These are phyloP conservation scores for Uronychia setigera DNA, from an alignment of 73 alveolate species.

Conservation along the genomic window DNA sequence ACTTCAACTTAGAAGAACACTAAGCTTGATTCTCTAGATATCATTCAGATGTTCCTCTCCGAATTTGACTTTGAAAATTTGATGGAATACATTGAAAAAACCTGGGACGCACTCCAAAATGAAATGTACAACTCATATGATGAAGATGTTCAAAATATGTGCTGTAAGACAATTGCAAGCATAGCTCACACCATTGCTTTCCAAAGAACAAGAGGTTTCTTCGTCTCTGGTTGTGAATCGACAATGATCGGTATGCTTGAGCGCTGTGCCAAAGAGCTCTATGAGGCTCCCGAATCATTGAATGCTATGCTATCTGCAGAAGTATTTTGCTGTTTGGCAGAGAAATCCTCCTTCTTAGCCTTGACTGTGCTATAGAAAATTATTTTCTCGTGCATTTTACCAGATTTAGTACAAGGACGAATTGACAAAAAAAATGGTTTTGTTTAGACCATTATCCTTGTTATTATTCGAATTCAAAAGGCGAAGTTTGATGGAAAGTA, in stretches of 20 bases:
- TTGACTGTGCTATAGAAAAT: not conserved
- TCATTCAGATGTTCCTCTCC: constrained; percentile 18
- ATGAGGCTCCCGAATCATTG: constrained; percentile 56
- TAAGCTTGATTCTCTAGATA: constrained; percentile 25
- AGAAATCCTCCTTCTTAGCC: not conserved
- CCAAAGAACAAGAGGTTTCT: not conserved
- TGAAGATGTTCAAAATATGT: constrained; percentile 14
- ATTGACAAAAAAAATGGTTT: not conserved
- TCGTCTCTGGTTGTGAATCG: not conserved
- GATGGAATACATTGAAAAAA: constrained; percentile 9
- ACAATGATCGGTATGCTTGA: constrained; percentile 27
- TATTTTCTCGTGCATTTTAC: not conserved
- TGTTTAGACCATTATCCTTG: not conserved
- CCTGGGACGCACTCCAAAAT: constrained; percentile 17
- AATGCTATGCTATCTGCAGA: constrained; percentile 28
- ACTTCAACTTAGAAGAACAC: constrained; percentile 22
- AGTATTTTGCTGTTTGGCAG: constrained; percentile 8
- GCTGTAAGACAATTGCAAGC: constrained; percentile 14
- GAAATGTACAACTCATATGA: constrained; percentile 51
- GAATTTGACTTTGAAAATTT: not conserved
- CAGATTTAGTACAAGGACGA: not conserved
- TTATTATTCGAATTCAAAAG: not conserved
- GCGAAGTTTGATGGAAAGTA: not conserved
- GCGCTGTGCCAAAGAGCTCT: constrained; percentile 27
- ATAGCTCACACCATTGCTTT: constrained; percentile 1